Evolutionary conservation across 345 rosid species (phyloP).

Genomic region (Turritis glabra): DNA sequence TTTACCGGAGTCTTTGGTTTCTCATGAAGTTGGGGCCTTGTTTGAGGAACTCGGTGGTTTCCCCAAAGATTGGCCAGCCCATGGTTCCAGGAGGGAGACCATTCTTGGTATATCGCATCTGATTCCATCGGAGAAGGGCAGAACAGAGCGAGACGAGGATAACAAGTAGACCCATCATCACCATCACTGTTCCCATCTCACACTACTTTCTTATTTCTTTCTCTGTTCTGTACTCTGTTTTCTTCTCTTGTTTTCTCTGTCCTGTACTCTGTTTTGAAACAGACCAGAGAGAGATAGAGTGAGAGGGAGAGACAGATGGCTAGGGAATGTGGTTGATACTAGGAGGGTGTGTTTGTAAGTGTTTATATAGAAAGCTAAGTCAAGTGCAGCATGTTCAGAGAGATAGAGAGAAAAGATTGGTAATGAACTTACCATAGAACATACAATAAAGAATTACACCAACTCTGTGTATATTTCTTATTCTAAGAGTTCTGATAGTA

Average conservation of each 20-base stretch:
- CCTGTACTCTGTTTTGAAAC: not conserved
- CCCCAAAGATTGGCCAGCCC: constrained; percentile 93
- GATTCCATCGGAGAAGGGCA: constrained; percentile 73
- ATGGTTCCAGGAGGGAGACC: constrained; percentile 85
- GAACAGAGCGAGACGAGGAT: constrained; percentile 49
- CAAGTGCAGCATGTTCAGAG: constrained; percentile 7
- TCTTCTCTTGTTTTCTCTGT: not conserved
- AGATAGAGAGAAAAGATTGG: not conserved
- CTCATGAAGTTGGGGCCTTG: constrained; percentile 85
- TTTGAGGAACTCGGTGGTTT: constrained; percentile 74
- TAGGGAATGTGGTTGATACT: constrained; percentile 25
- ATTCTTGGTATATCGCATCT: constrained; percentile 55
- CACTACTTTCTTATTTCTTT: constrained; percentile 6
- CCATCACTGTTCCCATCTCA: constrained; percentile 48
- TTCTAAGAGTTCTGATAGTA: not conserved
- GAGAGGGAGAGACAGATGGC: not conserved
- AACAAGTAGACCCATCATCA: constrained; percentile 38
- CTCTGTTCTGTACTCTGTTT: constrained; percentile 4
- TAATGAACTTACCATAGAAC: not conserved
- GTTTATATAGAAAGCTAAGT: constrained; percentile 34
- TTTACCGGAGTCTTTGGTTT: constrained; percentile 64
- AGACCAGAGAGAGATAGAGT: not conserved
- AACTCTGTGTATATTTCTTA: not conserved
- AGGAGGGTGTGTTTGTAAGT: constrained; percentile 21
- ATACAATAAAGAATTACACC: not conserved